phyloP scores from a whole-genome alignment of 2,329 filamentous ascomycete genomes.

The Ophiosphaerella herpotricha region DNA sequence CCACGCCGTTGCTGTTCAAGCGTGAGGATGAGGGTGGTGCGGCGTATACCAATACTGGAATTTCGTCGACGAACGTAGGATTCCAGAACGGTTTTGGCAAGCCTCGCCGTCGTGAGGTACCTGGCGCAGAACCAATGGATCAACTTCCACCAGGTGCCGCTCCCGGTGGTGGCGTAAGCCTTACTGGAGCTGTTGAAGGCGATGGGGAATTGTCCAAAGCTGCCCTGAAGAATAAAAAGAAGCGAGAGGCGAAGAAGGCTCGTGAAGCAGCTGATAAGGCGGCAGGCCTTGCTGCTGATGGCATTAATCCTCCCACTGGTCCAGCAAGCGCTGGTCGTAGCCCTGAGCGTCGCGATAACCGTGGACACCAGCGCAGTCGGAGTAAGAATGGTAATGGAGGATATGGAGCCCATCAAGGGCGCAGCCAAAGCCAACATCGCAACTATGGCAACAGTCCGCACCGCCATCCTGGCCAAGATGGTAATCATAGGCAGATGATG shows the following conservation, averaged over 20 bases:
- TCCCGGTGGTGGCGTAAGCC: constrained; percentile 67
- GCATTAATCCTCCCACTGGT: constrained; percentile 31
- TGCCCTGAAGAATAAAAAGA: constrained; percentile 97
- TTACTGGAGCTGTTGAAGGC: constrained; percentile 67
- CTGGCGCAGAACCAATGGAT: constrained; percentile 77
- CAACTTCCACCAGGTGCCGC: constrained; percentile 70
- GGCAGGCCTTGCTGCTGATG: constrained; percentile 38
- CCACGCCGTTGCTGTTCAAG: constrained; percentile 92
- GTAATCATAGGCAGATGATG: constrained; percentile 29
- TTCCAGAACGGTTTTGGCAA: constrained; percentile 79
- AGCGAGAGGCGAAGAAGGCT: constrained; percentile 88
- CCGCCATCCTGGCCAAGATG: constrained; percentile 34
- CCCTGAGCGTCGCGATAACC: constrained; percentile 66
- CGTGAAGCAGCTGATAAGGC: constrained; percentile 71
- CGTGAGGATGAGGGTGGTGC: constrained; percentile 95
- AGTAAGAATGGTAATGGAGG: constrained; percentile 39
- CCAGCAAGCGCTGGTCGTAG: constrained; percentile 55
- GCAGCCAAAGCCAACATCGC: constrained; percentile 40
- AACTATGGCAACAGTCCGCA: constrained; percentile 39
- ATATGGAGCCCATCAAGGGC: constrained; percentile 27
- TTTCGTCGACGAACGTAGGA: constrained; percentile 61
- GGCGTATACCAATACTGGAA: constrained; percentile 81
- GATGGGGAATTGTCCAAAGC: constrained; percentile 81
- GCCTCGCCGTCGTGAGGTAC: constrained; percentile 75
- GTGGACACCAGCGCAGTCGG: constrained; percentile 60